A percentile compares a stretch with the other conserved stretches of the same genome.
Evolutionary conservation across 345 rosid species (phyloP).

Genomic region (Dimocarpus longan): DNA sequence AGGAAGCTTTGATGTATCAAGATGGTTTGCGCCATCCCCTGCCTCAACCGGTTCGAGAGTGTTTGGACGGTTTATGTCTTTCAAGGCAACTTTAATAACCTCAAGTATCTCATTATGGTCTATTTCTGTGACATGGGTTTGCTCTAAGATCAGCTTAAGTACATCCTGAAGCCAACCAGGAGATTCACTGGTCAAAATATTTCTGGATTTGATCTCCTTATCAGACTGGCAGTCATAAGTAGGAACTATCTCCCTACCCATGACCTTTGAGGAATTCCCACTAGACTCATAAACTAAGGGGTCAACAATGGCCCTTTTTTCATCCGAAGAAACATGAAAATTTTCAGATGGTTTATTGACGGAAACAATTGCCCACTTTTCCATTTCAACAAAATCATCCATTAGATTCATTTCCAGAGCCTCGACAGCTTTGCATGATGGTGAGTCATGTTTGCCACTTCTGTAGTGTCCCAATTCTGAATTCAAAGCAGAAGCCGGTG

Average conservation of each 20-base stretch:
- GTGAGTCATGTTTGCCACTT: conserved; percentile 51
- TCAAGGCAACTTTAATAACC: conserved; percentile 60
- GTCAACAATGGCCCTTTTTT: conserved; percentile 22
- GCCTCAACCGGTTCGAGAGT: conserved; percentile 17
- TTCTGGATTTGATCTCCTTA: conserved; percentile 33
- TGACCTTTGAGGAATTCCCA: conserved; percentile 30
- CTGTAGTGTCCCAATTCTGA: conserved; percentile 76
- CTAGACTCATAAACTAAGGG: conserved; percentile 29
- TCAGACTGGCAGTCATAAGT: conserved; percentile 31
- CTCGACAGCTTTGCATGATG: conserved; percentile 48
- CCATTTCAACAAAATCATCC: conserved; percentile 99
- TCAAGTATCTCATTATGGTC: conserved; percentile 53
- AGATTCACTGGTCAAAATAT: conserved; percentile 20
- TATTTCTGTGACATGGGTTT: conserved; percentile 41
- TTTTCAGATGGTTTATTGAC: conserved; percentile 46
- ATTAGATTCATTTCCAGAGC: conserved; percentile 77
- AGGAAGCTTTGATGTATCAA: conserved; percentile 14
- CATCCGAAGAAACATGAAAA: conserved; percentile 37
- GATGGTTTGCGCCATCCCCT: conserved; percentile 27
- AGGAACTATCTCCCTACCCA: conserved; percentile 34
- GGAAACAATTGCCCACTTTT: conserved; percentile 67
- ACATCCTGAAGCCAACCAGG: conserved; percentile 55
- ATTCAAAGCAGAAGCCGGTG: conserved; percentile 74
- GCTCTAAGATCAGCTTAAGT: conserved; percentile 49
- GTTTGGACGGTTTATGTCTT: conserved; percentile 26